Evolutionary conservation across 1,284 basidiomycete genomes (phyloP), one percentile per base, ranked within the genome.

Genomic region (Ceratobasidium sp.): DNA sequence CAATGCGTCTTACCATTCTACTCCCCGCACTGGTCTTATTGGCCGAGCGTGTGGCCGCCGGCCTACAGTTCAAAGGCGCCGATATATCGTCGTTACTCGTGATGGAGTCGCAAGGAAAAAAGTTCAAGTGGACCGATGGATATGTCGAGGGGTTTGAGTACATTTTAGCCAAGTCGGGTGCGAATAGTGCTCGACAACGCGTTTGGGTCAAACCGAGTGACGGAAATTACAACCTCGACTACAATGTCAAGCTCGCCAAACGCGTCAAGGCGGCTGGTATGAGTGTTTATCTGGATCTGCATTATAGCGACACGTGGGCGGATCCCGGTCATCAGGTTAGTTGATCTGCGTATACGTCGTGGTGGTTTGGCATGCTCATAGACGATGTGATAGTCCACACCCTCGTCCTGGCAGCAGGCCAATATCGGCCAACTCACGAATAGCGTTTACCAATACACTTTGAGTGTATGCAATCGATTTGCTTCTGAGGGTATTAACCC

Each of bases 301-400:
- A 90, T 76, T 89, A 85, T 77, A 88, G 87, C 76, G 88, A 89
- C 76, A 89, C 86, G 3, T 88, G 86, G 87, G 76, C 71, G 82
- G 76, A 39, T 28, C 53, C 36, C 61, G 21, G 36, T 21, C 67
- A 41, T 67, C 23, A 50, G 48, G 58, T 43, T 57, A 50, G n/a
- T 73, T 48, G 9, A 16, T 43, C 55, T 69, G 53, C 4, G 14
- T 23, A n/a, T n/a, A n/a, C 12, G 52, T 8, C 39, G 34, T 45
- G 18, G 9, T 59, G 69, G 14, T 55, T 18, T 43, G 30, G 26
- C 30, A 23, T 36, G 32, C 52, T 72, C 10, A 69, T 23, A 32
- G 59, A 2, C 41, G 21, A 26, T 26, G 65, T 26, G 36, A 73
- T 59, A 90, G 76, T 80, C 83, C 1, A 89, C 88, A 58, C 88